Base-by-base conservation (phyloP, 2,329 filamentous ascomycete genomes). In the Pseudopithomyces maydicus region DNA sequence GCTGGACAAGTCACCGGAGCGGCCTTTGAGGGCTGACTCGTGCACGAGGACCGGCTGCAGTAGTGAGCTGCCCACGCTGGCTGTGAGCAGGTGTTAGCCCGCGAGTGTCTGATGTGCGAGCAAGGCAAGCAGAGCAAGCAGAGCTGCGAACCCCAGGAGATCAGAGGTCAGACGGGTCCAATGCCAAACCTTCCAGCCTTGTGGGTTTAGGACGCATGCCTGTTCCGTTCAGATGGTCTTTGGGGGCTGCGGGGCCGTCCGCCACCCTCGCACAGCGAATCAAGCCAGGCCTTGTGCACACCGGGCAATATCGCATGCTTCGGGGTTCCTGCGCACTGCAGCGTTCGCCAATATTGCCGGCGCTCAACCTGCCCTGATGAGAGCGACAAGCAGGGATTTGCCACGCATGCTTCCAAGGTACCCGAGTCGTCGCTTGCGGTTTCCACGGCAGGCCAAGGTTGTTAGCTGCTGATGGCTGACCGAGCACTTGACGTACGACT, bases 401-500 rank as follows among this genome's bases (percentile, higher is more conserved):
- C 46, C 45, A 48, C 45, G 45, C 45, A 12, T 48, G 45, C 32
- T 48, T 48, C 32, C 22, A 51, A 51, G 48, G 48, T 51, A 42
- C 48, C 48, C 48, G 48, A 39, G 22, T 12, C 36, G 36, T 26
- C 46, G 46, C 46, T 49, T 49, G 46, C 46, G 35, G 22, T 35
- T 1, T 39, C 33, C 15, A 48, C 45, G 33, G 33, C 32, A 48
- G 33, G 45, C 45, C 38, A 48, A 33, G 29, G 19, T 32, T 11
- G 17, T 7, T 42, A 50, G 47, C 38, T 51, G 48, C 36, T 51
- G 48, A 51, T 42, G 48, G 48, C 50, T 52, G 50, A 51, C 48
- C 8, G 48, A 51, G 48, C 48, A 42, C 38, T 51, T 41, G 48
- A 52, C 50, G 50, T 52, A 52, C 50, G 50, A 52, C 50, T 22